These are phyloP conservation scores for Centella asiatica DNA, from an alignment of 129 eudicot genomes.

Conservation along the genomic window DNA sequence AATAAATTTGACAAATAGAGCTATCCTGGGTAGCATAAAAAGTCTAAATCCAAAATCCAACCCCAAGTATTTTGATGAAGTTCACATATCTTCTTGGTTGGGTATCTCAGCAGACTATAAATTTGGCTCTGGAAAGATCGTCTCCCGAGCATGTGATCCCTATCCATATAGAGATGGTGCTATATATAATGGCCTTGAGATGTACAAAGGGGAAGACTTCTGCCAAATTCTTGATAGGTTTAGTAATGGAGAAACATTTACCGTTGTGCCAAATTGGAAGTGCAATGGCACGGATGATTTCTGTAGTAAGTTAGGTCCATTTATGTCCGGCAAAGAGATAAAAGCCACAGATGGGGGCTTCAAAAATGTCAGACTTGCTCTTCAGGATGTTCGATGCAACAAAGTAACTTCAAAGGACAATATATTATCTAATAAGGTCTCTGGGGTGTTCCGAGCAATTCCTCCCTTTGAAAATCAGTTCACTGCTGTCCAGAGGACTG, in stretches of 20 bases:
- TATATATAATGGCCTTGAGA: constrained; percentile 27
- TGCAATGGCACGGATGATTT: constrained; percentile 62
- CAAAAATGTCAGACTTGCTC: constrained; percentile 48
- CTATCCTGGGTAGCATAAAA: constrained; percentile 51
- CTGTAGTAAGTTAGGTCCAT: constrained; percentile 83
- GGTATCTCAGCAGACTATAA: constrained; percentile 49
- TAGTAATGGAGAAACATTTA: constrained; percentile 49
- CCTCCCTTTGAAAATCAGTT: constrained; percentile 48
- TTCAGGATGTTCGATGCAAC: constrained; percentile 76
- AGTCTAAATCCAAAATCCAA: constrained; percentile 59
- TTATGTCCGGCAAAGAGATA: constrained; percentile 36
- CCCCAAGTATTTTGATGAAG: constrained; percentile 76
- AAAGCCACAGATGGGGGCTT: constrained; percentile 70
- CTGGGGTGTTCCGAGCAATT: constrained; percentile 64
- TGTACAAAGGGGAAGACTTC: constrained; percentile 70
- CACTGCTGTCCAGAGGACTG: constrained; percentile 60
- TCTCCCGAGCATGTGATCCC: constrained; percentile 73
- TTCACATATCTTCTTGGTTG: constrained; percentile 50
- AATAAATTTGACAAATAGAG: constrained; percentile 43
- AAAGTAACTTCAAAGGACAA: constrained; percentile 19
- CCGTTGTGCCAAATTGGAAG: constrained; percentile 79
- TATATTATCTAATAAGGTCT: constrained; percentile 32
- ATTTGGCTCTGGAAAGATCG: constrained; percentile 48
- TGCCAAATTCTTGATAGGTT: constrained; percentile 59
- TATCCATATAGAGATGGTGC: constrained; percentile 58